Evolutionary conservation across 1,284 basidiomycete genomes (phyloP).

Genomic region (Chondrostereum purpureum): DNA sequence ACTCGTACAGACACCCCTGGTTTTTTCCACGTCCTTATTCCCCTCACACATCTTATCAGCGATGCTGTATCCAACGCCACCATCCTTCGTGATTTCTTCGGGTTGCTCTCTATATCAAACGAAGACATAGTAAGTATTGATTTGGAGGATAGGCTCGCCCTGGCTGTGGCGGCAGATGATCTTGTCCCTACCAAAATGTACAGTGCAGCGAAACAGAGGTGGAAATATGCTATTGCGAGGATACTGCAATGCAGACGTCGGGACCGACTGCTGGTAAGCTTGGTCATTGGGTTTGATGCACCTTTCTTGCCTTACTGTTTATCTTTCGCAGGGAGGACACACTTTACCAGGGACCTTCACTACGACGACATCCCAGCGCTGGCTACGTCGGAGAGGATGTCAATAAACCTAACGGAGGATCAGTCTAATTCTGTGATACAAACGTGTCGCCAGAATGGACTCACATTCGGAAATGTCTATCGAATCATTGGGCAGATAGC

Average conservation of each 20-base stretch:
- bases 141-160: constrained; percentile 33
- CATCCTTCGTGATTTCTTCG: constrained; percentile 38
- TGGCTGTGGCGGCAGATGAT: constrained; percentile 32
- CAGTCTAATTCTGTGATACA: constrained; percentile 23
- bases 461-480: constrained; percentile 48
- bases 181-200: constrained; percentile 26
- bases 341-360: constrained; percentile 40
- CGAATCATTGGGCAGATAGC: constrained; percentile 50
- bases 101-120: constrained; percentile 29
- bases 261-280: constrained; percentile 28
- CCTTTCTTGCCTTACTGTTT: constrained; percentile 4
- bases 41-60: constrained; percentile 39
- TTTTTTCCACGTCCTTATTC: constrained; percentile 34
- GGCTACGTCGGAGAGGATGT: constrained; percentile 25
- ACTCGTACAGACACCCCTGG: constrained; percentile 24
- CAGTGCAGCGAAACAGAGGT: constrained; percentile 32
- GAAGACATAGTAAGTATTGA: constrained; percentile 14
- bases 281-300: constrained; percentile 1
- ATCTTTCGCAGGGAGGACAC: constrained; percentile 44
- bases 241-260: constrained; percentile 29
- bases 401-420: constrained; percentile 20
- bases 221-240: constrained; percentile 40
- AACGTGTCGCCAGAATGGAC: constrained; percentile 32
- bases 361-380: constrained; percentile 28
- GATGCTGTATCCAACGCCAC: constrained; percentile 41